Base-by-base conservation (phyloP, 768 basidiomycete genomes). In the Collybiopsis luxurians region DNA sequence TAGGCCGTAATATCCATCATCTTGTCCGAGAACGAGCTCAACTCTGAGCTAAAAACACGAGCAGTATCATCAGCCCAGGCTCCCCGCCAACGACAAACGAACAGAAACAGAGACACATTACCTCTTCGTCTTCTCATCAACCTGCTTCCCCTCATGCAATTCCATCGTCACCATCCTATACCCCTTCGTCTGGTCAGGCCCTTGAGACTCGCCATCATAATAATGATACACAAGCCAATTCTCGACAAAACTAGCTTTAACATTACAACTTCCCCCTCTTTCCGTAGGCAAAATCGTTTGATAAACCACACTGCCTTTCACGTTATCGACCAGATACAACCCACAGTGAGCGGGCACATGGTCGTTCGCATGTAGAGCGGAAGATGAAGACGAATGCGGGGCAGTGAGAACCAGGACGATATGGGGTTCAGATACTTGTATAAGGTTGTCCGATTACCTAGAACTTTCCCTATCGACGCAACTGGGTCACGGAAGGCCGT, bases 391-490 rank as follows among this genome's bases (percentile, higher is more conserved):
- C 6, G 55, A 60, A 19, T 63, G 46, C n/a, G 75, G 67, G 12
- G 75, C 70, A 5, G 92, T 92, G 28, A 87, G 71, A 36, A 92
- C 75, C 7, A 83, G 81, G 48, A 87, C 76, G 31, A 95, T 63
- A 62, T 92, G 85, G 88, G 89, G 67, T 96, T 96, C 59, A 98
- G 79, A 66, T 97, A 96, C 73, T 98, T 98, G 78, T 97, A 96
- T 56, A 98, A 69, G 30, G 94, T 95, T 36, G 84, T 86, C 53
- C 94, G 84, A 69, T 95, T 89, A 2, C 91, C 95, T 3, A 92
- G 75, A 3, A 96, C 93, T 63, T 86, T 86, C 3, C 95, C 96
- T 28, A 88, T 71, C 1, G 86, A 89, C 0, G 95, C 93, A 31
- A 92, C 74, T 0, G 84, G 81, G 55, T 78, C 78, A 58, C 75